These are phyloP conservation scores for Balakata baccata DNA, from an alignment of 345 rosid species.

Conservation along the genomic window DNA sequence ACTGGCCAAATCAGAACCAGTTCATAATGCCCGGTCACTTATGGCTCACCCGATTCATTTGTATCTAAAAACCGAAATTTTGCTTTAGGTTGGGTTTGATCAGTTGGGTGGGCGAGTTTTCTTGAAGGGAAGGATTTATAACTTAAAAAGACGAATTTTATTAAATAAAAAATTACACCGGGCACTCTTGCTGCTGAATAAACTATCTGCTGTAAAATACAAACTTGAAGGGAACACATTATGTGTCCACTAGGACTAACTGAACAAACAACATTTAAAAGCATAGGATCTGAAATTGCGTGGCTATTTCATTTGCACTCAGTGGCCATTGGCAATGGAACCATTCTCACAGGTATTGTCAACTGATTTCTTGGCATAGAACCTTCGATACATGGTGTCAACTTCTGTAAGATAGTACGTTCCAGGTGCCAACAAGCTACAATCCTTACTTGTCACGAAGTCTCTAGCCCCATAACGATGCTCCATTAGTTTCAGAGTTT, in stretches of 20 bases:
- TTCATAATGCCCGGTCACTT: too few relatives aligned
- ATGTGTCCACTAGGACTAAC: slow-evolving; percentile 3
- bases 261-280: slow-evolving; percentile 10
- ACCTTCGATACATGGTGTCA: slow-evolving; percentile 87
- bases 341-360: slow-evolving; percentile 43
- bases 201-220: slow-evolving; percentile 22
- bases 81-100: too few relatives aligned
- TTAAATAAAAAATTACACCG: slow-evolving; percentile 13
- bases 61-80: too few relatives aligned
- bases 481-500: slow-evolving; percentile 88
- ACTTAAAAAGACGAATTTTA: slow-evolving; percentile 5
- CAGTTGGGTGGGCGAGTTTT: too few relatives aligned
- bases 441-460: slow-evolving; percentile 88
- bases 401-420: slow-evolving; percentile 93
- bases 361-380: slow-evolving; percentile 62
- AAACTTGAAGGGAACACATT: slow-evolving; percentile 7
- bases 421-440: slow-evolving; percentile 77
- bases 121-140: neutral
- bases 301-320: slow-evolving; percentile 12
- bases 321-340: slow-evolving; percentile 65
- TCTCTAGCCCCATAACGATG: slow-evolving; percentile 95
- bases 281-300: neutral
- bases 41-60: too few relatives aligned
- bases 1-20: too few relatives aligned
- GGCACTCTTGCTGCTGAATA: slow-evolving; percentile 1